Conservation (phyloP, 1,284 basidiomycete species). For the Neonothopanus nambi region DNA sequence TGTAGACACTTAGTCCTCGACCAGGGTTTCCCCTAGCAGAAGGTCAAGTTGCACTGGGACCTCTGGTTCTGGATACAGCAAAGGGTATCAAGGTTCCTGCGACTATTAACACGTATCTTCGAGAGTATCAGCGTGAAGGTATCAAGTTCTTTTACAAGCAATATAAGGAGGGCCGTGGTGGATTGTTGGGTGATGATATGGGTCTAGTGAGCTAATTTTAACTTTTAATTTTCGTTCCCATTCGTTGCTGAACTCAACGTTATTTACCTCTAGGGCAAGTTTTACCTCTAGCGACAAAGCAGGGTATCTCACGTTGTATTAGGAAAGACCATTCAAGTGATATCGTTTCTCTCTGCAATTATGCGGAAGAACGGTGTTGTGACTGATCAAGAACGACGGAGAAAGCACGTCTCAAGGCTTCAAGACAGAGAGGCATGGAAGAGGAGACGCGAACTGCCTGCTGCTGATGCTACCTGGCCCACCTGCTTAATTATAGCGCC, state of each 20-base stretch:
- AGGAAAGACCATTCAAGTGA: conserved; percentile 90
- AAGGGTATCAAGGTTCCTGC: conserved; percentile 60
- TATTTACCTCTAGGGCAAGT: conserved; percentile 27
- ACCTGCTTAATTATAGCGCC: conserved; percentile 84
- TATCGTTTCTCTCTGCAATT: conserved; percentile 82
- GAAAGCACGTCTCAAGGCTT: conserved; percentile 58
- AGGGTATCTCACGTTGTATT: neutral
- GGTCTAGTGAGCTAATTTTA: conserved; percentile 58
- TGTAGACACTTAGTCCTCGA: conserved; percentile 41
- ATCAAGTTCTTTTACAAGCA: conserved; percentile 73
- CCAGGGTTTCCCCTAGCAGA: conserved; percentile 54
- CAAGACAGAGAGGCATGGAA: conserved; percentile 64
- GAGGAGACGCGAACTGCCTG: conserved; percentile 52
- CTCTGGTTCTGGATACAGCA: conserved; percentile 48
- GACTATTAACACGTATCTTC: conserved; percentile 76
- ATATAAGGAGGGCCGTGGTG: conserved; percentile 65
- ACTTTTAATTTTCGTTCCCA: neutral
- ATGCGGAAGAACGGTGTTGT: conserved; percentile 74
- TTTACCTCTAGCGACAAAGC: neutral
- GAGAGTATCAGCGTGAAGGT: conserved; percentile 85
- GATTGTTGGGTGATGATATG: conserved; percentile 88
- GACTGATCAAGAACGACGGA: conserved; percentile 63
- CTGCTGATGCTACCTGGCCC: conserved; percentile 70
- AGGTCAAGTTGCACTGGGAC: conserved; percentile 40
- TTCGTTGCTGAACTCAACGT: conserved; percentile 5